Base-by-base conservation (phyloP, 192 early-diverging fungal species). In the Martensiomyces pterosporus region DNA sequence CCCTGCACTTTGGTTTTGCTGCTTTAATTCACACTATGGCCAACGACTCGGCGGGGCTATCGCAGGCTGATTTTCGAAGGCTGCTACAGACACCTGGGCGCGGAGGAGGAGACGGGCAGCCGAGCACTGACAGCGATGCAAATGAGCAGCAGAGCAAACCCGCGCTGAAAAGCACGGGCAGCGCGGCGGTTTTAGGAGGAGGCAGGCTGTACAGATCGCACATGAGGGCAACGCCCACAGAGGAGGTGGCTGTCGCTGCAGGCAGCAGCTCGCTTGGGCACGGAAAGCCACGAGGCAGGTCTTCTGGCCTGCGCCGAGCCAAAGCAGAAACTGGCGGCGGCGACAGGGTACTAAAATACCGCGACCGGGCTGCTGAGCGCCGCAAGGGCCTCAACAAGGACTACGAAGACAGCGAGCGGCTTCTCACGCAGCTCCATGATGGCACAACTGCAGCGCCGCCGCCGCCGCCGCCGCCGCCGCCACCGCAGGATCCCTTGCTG, bases 301-400 rank as follows among this genome's bases (percentile, higher is more conserved):
- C n/a, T n/a, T n/a, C n/a, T n/a, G n/a, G n/a, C n/a, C n/a, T n/a
- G n/a, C n/a, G n/a, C n/a, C n/a, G n/a, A n/a, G n/a, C n/a, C n/a
- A n/a, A n/a, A n/a, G n/a, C n/a, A n/a, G n/a, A n/a, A n/a, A n/a
- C n/a, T n/a, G n/a, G n/a, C n/a, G n/a, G n/a, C n/a, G n/a, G n/a
- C n/a, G n/a, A n/a, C n/a, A n/a, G n/a, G n/a, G n/a, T n/a, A n/a
- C n/a, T n/a, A n/a, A n/a, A 72, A n/a, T 96, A 94, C 57, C 87
- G 93, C 29, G 93, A 97, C 57, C 75, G 93, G 22, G 93, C 93
- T n/a, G 88, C 85, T 1, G 93, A 97, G 68, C 82, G 93, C 27
- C 77, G 93, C 8, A 63, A 83, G 45, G 85, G 80, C 18, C 64
- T 60, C 32, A 37, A 24, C 25, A 15, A 22, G 3, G 35, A 16